Percentiles rank a stretch among this genome's conserved stretches.
Evolutionary conservation across 768 basidiomycete genomes (phyloP).

Genomic region (Harrya chromipes): DNA sequence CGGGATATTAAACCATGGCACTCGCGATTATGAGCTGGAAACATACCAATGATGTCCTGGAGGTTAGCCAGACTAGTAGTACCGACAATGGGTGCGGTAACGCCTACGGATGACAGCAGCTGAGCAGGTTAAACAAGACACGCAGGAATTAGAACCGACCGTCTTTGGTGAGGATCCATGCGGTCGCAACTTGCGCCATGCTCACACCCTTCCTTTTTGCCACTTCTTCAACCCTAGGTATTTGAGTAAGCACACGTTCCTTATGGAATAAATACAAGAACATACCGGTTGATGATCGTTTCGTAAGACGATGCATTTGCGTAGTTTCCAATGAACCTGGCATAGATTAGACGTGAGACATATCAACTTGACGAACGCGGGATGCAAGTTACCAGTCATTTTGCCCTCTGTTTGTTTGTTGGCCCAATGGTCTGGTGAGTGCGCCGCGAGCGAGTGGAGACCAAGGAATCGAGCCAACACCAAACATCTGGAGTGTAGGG

Average conservation of each 20-base stretch:
- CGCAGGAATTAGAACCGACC: constrained; percentile 13
- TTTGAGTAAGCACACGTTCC: not conserved
- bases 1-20: constrained; percentile 3
- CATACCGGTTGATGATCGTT: constrained; percentile 27
- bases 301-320: constrained; percentile 24
- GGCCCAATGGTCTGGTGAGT: constrained; percentile 33
- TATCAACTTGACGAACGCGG: not conserved
- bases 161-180: constrained; percentile 36
- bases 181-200: constrained; percentile 44
- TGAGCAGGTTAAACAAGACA: not conserved
- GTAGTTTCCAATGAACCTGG: constrained; percentile 26
- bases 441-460: constrained; percentile 39
- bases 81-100: constrained; percentile 46
- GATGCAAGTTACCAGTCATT: constrained; percentile 20
- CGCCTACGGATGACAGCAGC: constrained; percentile 12
- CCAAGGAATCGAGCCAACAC: constrained; percentile 47
- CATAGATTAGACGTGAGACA: constrained; percentile 2
- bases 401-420: constrained; percentile 26
- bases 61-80: constrained; percentile 40
- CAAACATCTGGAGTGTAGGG: constrained; percentile 46
- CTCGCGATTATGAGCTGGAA: not conserved
- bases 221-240: constrained; percentile 38
- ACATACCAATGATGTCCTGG: constrained; percentile 39
- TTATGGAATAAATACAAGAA: not conserved
- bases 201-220: constrained; percentile 35